Percentiles rank a stretch among this genome's conserved stretches.
phyloP scores from a whole-genome alignment of 108 stramenopile genomes.

The Aurantiochytrium sp. region DNA sequence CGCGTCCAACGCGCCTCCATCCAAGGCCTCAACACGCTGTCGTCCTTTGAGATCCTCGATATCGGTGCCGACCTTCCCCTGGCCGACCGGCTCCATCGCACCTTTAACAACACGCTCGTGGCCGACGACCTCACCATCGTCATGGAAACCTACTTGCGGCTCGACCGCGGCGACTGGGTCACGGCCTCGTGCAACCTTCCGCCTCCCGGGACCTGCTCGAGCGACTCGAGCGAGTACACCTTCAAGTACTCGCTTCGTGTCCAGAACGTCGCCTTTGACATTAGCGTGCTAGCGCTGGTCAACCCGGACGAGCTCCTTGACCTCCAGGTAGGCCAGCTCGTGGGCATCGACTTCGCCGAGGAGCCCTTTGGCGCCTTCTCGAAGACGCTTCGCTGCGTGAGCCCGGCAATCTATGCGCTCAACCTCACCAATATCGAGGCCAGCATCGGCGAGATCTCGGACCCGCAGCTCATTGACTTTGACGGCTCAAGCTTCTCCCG shows the following conservation, averaged over 20 bases:
- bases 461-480: neutral
- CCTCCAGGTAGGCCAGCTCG: neutral
- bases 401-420: neutral
- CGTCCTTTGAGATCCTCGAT: neutral
- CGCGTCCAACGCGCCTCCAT: neutral
- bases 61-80: neutral
- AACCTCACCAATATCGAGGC: neutral
- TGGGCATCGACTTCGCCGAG: neutral
- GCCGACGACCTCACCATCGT: neutral
- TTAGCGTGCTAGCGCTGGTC: neutral
- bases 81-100: neutral
- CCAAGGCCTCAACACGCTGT: neutral
- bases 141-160: neutral
- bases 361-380: neutral
- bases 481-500: neutral
- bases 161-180: slow-evolving; percentile 13
- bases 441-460: neutral
- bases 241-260: neutral
- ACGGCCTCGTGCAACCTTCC: neutral
- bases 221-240: neutral
- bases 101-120: neutral
- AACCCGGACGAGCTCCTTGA: neutral
- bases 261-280: neutral
- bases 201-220: neutral
- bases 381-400: neutral